Evolutionary conservation across 306 rosid species (phyloP), one percentile per base, ranked within the genome.

Genomic region (Luffa aegyptiaca): DNA sequence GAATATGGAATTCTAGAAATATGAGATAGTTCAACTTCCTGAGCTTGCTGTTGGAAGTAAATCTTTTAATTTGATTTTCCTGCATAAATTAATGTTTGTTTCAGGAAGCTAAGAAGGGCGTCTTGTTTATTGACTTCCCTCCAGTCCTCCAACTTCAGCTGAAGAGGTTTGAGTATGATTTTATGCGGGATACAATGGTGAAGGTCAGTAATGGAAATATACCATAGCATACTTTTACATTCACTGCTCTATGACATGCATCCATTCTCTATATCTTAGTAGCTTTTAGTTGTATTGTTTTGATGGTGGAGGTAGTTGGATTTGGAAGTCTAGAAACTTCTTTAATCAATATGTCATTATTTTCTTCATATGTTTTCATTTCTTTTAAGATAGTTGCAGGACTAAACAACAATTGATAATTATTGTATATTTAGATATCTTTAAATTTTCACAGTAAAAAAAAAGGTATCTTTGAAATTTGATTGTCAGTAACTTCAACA

Each of bases 81-180:
- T 62, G 80, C 49, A 42, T 44, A 48, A 21, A 57, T 46, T 51
- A n/a, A 4, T 36, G 31, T 26, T 41, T 26, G 52, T 87, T 88
- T 82, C 94, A 93, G 96, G 97, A 91, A 84, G 97, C 98, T 86
- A 91, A 80, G 91, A 94, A 92, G 83, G 96, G 97, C 21, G 97
- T 91, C 42, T 80, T 94, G 84, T 94, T 94, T 86, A 91, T 90
- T 83, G 98, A 94, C 91, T 92, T 94, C 84, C 98, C 98, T 57
- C 98, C 97, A 35, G 96, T 94, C 76, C 98, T 94, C 81, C 97
- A 94, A 73, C 98, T 94, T 84, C 98, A 94, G 88, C 80, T 94
- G 80, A 94, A 92, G 86, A 88, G 98, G 33, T 94, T 94, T 84
- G 97, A 94, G 76, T 94, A 92, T 75, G 98, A 92, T 87, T 91